Percentiles rank a stretch among this genome's conserved stretches.
phyloP scores from a whole-genome alignment of 805 yeast species.

The Cyberlindnera subsufficiens region DNA sequence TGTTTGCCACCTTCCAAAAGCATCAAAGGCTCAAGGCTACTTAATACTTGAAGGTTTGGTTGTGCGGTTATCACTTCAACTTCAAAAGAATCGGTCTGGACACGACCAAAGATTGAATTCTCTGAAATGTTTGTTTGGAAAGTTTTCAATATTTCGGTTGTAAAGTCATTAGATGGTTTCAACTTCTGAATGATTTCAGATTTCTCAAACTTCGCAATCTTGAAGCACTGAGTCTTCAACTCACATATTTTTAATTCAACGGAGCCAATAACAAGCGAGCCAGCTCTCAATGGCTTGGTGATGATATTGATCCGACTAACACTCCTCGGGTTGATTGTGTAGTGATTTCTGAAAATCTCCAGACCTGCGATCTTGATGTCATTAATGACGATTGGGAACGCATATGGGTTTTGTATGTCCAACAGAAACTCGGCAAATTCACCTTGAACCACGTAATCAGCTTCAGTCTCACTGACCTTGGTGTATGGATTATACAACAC shows the following conservation, averaged over 20 bases:
- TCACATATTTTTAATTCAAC: slow-evolving; percentile 44
- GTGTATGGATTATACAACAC: slow-evolving; percentile 55
- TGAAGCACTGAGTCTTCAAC: slow-evolving; percentile 42
- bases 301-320: slow-evolving; percentile 34
- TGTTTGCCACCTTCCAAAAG: slow-evolving; percentile 71
- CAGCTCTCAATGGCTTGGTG: slow-evolving; percentile 43
- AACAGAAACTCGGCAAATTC: slow-evolving; percentile 57
- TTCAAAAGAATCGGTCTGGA: slow-evolving; percentile 24
- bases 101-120: slow-evolving; percentile 13
- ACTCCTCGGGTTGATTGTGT: slow-evolving; percentile 33
- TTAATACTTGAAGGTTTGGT: slow-evolving; percentile 52
- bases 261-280: slow-evolving; percentile 44
- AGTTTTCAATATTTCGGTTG: slow-evolving; percentile 1
- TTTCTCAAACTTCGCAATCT: slow-evolving; percentile 30
- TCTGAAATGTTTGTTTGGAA: slow-evolving; percentile 13
- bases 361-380: slow-evolving; percentile 35
- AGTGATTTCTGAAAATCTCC: slow-evolving; percentile 25
- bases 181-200: slow-evolving; percentile 21
- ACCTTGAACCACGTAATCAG: slow-evolving; percentile 44
- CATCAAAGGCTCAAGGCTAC: slow-evolving; percentile 54
- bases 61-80: slow-evolving; percentile 40
- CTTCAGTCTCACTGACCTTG: slow-evolving; percentile 16
- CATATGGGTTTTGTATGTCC: slow-evolving; percentile 71
- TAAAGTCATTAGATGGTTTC: slow-evolving; percentile 11
- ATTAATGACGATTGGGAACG: slow-evolving; percentile 60